Conservation (phyloP, 768 basidiomycete genomes). For the Boletus sp. region DNA sequence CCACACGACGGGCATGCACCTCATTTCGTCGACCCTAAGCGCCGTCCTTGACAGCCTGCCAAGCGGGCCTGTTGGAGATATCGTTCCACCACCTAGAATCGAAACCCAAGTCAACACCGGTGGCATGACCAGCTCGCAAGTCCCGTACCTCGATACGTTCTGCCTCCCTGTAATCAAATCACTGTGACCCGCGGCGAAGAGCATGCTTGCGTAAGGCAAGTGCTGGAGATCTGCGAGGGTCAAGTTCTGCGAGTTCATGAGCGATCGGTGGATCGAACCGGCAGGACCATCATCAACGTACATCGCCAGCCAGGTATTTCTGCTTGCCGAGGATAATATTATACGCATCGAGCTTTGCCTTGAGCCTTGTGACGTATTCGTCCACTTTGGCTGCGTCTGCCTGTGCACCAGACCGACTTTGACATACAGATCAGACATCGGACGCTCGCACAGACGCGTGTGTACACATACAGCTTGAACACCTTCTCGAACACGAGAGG, state of each 20-base stretch:
- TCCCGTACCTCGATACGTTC: conserved; percentile 41
- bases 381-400: conserved; percentile 21
- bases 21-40: conserved; percentile 4
- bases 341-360: conserved; percentile 45
- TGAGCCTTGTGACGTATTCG: conserved; percentile 18
- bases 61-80: conserved; percentile 41
- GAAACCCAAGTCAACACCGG: conserved; percentile 3
- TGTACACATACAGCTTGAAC: conserved; percentile 44
- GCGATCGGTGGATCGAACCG: neutral
- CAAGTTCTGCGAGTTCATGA: conserved; percentile 32
- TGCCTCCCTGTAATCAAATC: conserved; percentile 35
- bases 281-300: conserved; percentile 21
- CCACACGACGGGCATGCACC: neutral
- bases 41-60: conserved; percentile 44
- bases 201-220: conserved; percentile 42
- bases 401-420: conserved; percentile 19
- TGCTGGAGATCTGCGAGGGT: conserved; percentile 61
- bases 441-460: too few species aligned
- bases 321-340: conserved; percentile 52
- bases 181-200: conserved; percentile 24
- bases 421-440: neutral
- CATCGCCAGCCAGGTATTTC: conserved; percentile 56
- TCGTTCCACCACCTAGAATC: conserved; percentile 51
- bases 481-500: conserved; percentile 46
- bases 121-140: too few species aligned